Evolutionary conservation across 371 early-diverging fungal genomes (phyloP), one percentile per base, ranked within the genome.

Genomic region (Lichtheimia ramosa): DNA sequence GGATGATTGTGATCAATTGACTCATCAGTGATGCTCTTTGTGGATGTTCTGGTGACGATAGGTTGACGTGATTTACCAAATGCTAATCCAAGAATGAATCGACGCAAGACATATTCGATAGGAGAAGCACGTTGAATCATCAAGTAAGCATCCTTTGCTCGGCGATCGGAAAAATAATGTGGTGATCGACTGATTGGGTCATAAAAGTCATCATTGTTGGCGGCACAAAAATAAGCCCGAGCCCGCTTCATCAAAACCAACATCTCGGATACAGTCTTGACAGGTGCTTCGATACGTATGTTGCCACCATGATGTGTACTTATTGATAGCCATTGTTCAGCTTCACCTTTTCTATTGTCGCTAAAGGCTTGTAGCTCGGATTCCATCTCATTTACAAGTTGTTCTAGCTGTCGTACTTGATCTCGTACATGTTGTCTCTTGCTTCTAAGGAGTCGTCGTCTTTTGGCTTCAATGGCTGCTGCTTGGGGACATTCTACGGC

Each of bases 391-490:
- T 24, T 48, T 5, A 23, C 42, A 10, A 34, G 58, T 39, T 49
- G 58, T 12, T 39, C 28, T 10, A 54, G 54, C 14, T 18, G 46
- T 34, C 49, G 58, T 7, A 39, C 50, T 49, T 28, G 23, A 10
- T 58, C 28, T 20, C 27, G 20, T 39, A 34, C 34, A 16, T 14
- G 58, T 18, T 34, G 58, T 21, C 49, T 28, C 15, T 34, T 66
- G 2, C 68, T 69, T 51, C 69, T 0, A n/a, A 46, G 34, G 34
- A 34, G 34, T 34, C 16, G n/a, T 42, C 34, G 42, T 21, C 16
- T 5, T 21, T 34, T 54, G 54, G 16, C 24, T 18, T 21, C 16
- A 13, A 39, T 40, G 21, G 54, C 34, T 34, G 34, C 34, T 34
- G 34, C 34, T 34, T 34, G 34, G 8, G 34, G 10, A 34, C 34